Base-by-base conservation (phyloP, 1,139 yeast species). In the Yamadazyma triangularis region DNA sequence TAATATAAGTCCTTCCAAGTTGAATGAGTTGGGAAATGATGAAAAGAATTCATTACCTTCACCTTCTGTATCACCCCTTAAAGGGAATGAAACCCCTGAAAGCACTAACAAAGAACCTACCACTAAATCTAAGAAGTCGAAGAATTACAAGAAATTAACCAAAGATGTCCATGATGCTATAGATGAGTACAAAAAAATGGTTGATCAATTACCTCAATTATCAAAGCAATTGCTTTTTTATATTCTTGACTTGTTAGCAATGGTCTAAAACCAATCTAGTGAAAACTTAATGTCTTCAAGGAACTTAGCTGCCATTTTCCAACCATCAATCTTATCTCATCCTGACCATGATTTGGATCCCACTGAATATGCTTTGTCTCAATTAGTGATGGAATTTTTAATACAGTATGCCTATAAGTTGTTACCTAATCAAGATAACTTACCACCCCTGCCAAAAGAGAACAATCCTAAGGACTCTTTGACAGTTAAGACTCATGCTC, bases 291-390 rank as follows among this genome's bases (percentile, higher is more conserved):
- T 91, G 99, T 80, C 96, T 2, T 86, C 95, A 2, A 76, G 91
- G 45, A 91, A 93, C 51, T 64, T 91, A 43, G 95, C 97, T 1
- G 96, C 97, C 2, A 86, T 91, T 38, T 91, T 93, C 61, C 98
- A 91, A 58, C 98, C 98, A 2, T 84, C 95, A 13, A 78, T 93
- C 12, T 65, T 93, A 29, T 84, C 95, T 2, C 97, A 91, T 53
- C 96, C 96, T 5, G 74, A 71, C 45, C 97, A 91, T 55, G 96
- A 88, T 53, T 76, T 89, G 79, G 77, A 82, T 30, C 96, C 97
- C 1, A 83, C 79, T 23, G 96, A 91, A 55, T 89, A 89, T 58
- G 93, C 86, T 13, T 64, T 88, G 22, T 85, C 95, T 2, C 87
- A 91, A 45, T 71, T 80, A 8, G 96, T 87, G 18, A 83, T 91